These are phyloP conservation scores for Bacterosira constricta DNA, from an alignment of 108 stramenopile genomes.

Conservation along the genomic window DNA sequence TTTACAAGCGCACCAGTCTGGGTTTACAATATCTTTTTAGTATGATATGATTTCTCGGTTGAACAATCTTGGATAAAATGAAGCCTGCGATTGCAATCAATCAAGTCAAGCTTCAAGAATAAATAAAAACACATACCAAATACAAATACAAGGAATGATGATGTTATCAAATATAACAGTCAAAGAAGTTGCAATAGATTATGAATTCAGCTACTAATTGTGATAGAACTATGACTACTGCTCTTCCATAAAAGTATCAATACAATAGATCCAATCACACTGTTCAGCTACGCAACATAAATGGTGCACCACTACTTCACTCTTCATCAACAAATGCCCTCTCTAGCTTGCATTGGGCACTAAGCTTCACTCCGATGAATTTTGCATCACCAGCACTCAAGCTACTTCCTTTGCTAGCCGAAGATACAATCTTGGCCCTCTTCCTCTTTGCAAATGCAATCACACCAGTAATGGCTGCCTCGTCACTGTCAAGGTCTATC, in stretches of 20 bases:
- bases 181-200: no score
- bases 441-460: constrained; percentile 47
- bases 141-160: no score
- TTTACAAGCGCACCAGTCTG: no score
- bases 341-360: constrained; percentile 28
- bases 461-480: constrained; percentile 55
- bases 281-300: neutral
- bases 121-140: no score
- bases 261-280: neutral
- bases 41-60: no score
- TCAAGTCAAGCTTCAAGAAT: no score
- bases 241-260: neutral
- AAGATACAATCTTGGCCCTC: constrained; percentile 3
- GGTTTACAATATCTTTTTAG: no score
- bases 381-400: constrained; percentile 12
- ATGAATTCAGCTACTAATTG: no score
- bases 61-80: no score
- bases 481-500: constrained; percentile 79
- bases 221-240: no score
- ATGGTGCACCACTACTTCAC: neutral
- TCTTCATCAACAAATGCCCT: constrained; percentile 40
- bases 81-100: no score
- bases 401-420: constrained; percentile 5
- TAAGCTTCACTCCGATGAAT: constrained; percentile 46
- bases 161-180: no score